Evolutionary conservation across 108 stramenopile species (phyloP).

Genomic region (Conticribra weissflogii): DNA sequence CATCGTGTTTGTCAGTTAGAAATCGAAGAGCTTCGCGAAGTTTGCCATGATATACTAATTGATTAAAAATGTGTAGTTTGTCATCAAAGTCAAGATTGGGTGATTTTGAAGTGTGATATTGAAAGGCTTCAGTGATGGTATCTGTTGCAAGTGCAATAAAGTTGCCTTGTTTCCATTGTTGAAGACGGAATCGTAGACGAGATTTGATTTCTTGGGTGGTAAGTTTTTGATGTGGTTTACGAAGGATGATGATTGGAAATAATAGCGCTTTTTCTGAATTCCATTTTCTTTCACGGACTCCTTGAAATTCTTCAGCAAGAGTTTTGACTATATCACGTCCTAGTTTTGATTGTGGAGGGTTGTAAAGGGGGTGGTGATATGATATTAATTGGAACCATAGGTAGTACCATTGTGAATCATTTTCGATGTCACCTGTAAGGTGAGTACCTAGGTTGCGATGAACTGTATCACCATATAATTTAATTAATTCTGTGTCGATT

Average conservation of each 20-base stretch:
- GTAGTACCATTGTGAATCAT: background rate
- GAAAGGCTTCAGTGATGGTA: background rate
- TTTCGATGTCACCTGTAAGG: background rate
- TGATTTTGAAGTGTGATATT: too few species aligned
- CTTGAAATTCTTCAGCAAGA: background rate
- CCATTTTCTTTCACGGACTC: slow-evolving; percentile 14
- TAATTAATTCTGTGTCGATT: background rate
- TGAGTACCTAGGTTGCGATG: background rate
- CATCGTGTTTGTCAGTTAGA: too few species aligned
- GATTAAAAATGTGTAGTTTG: too few species aligned
- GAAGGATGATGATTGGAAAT: slow-evolving; percentile 1
- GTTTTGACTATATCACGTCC: background rate
- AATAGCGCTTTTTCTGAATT: slow-evolving; percentile 10
- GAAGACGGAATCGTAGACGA: slow-evolving; percentile 4
- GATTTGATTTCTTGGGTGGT: slow-evolving; percentile 2
- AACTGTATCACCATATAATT: slow-evolving; percentile 2
- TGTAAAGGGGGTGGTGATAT: background rate
- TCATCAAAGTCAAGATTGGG: too few species aligned
- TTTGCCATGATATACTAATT: slow-evolving; percentile 26
- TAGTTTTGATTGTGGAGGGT: background rate
- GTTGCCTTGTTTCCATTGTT: slow-evolving; percentile 13
- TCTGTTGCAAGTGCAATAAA: slow-evolving; percentile 6
- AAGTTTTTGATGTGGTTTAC: background rate
- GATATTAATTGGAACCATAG: too few species aligned
- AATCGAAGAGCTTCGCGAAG: slow-evolving; percentile 33